These are phyloP conservation scores for Pseudogymnoascus sp. DNA, from an alignment of 2,329 filamentous ascomycete genomes.

Conservation along the genomic window DNA sequence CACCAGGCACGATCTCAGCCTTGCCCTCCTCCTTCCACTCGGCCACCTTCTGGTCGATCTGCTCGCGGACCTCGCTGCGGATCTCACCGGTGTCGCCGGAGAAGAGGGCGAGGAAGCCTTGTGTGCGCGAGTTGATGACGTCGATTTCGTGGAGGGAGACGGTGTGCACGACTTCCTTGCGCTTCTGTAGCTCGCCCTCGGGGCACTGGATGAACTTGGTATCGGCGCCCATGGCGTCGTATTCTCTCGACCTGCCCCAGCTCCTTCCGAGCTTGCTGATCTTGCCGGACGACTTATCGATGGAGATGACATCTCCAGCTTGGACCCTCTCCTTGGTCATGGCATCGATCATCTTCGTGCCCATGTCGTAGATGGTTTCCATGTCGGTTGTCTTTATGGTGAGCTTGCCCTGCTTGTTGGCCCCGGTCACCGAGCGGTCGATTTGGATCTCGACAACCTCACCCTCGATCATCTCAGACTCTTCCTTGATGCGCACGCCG, in stretches of 20 bases:
- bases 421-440: constrained; percentile 89
- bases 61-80: constrained; percentile 89
- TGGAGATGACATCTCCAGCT: constrained; percentile 96
- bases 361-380: constrained; percentile 99
- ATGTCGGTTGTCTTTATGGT: constrained; percentile 99
- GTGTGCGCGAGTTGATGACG: constrained; percentile 98
- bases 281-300: constrained; percentile 96
- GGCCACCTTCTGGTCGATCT: constrained; percentile 97
- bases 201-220: constrained; percentile 98
- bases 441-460: constrained; percentile 99
- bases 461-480: constrained; percentile 98
- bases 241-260: constrained; percentile 90
- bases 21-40: constrained; percentile 99
- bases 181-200: constrained; percentile 93
- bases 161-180: constrained; percentile 94
- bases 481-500: constrained; percentile 95
- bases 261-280: constrained; percentile 95
- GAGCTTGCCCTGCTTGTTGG: constrained; percentile 96
- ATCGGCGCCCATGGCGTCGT: constrained; percentile 97
- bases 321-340: constrained; percentile 99
- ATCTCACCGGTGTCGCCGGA: constrained; percentile 98
- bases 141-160: constrained; percentile 97
- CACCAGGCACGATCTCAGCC: constrained; percentile 92
- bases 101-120: constrained; percentile 94
- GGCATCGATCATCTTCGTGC: constrained; percentile 97